A percentile compares a stretch with the other conserved stretches of the same genome.
Evolutionary conservation across 768 basidiomycete species (phyloP).

Genomic region (Podaxis sp.): DNA sequence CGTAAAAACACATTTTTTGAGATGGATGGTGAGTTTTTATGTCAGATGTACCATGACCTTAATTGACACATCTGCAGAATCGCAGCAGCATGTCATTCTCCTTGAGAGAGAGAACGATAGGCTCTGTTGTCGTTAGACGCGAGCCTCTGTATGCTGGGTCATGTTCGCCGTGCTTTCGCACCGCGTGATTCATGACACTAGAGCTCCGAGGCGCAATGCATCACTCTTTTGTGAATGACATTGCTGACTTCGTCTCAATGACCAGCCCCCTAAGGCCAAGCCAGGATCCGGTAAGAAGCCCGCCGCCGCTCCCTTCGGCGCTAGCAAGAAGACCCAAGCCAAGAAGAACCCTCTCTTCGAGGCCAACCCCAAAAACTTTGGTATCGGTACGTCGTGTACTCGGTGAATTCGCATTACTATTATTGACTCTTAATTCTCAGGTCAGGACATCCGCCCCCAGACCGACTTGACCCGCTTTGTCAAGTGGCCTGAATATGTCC

Average conservation of each 20-base stretch:
- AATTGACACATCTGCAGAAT: conserved; percentile 20
- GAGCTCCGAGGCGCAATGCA: conserved; percentile 55
- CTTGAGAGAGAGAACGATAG: conserved; percentile 18
- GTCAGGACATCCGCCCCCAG: conserved; percentile 89
- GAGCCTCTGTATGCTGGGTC: conserved; percentile 43
- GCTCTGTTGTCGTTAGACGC: conserved; percentile 25
- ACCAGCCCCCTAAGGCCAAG: conserved; percentile 84
- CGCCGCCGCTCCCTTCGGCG: conserved; percentile 80
- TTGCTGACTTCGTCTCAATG: conserved; percentile 82
- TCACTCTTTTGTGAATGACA: conserved; percentile 26
- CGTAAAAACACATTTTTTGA: conserved; percentile 23
- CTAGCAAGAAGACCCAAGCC: conserved; percentile 68
- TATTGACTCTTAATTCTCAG: conserved; percentile 37
- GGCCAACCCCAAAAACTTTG: conserved; percentile 87
- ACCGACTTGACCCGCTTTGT: conserved; percentile 95
- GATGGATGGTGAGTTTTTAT: conserved; percentile 54
- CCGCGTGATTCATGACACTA: conserved; percentile 39
- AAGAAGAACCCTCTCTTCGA: conserved; percentile 98
- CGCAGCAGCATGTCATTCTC: conserved; percentile 23
- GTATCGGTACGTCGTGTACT: conserved; percentile 69
- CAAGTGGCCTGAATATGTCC: conserved; percentile 99
- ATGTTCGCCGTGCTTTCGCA: conserved; percentile 14
- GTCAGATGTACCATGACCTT: conserved; percentile 32
- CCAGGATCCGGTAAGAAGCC: conserved; percentile 78
- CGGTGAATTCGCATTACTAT: neutral